Evolutionary conservation across 163 green algal genomes (phyloP).

Genomic region (Volvox carteri): DNA sequence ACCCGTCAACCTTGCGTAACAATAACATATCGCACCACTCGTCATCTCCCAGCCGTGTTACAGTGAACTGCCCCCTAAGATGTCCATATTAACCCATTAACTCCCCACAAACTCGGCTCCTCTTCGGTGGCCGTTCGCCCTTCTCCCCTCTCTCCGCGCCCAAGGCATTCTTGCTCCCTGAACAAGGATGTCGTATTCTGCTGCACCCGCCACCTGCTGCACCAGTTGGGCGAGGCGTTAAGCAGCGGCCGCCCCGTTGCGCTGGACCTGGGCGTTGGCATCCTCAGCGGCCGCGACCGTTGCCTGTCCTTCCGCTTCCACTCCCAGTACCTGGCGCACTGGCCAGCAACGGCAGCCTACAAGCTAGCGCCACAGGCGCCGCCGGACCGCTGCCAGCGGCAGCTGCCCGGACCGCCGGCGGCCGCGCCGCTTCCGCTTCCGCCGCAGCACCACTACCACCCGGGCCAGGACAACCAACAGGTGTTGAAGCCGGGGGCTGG

Average conservation of each 20-base stretch:
- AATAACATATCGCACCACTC: no score
- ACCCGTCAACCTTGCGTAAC: no score
- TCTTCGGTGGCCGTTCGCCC: no score
- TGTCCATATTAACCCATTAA: no score
- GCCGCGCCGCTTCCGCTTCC: neutral
- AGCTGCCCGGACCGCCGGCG: neutral
- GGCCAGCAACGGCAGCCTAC: neutral
- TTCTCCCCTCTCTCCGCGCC: neutral
- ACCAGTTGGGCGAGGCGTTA: conserved; percentile 9
- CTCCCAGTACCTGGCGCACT: conserved; percentile 24
- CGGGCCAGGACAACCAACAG: no score
- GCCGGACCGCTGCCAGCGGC: neutral
- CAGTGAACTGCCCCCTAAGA: no score
- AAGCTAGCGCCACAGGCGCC: neutral
- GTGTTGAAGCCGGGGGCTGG: neutral
- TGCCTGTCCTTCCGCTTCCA: conserved; percentile 26
- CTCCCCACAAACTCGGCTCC: neutral
- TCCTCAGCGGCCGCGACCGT: conserved; percentile 17
- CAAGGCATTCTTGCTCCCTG: conserved; percentile 9
- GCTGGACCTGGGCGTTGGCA: conserved; percentile 30
- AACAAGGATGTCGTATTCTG: conserved; percentile 8
- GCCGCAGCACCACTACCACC: no score
- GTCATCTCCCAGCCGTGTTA: no score
- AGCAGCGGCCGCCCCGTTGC: neutral
- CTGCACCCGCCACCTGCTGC: conserved; percentile 29